These are phyloP conservation scores for Ustilago vetiveriae DNA, from an alignment of 1,284 basidiomycete species.

Conservation along the genomic window DNA sequence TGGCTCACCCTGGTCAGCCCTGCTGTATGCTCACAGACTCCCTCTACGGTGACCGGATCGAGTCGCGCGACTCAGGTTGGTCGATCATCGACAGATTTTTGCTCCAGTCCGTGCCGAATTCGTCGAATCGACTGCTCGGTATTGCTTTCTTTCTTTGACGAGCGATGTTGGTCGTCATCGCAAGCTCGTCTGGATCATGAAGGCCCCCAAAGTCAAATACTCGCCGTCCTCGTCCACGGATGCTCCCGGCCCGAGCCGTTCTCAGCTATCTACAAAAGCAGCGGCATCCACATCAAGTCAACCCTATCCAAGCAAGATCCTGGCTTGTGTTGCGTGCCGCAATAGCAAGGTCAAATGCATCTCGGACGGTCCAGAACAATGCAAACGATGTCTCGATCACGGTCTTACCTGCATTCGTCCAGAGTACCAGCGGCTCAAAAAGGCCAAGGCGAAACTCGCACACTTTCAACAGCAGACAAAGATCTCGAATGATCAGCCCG, in stretches of 20 bases:
- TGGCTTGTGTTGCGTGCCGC: constrained; percentile 43
- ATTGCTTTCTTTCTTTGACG: no score
- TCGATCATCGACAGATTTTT: no score
- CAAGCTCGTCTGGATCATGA: constrained; percentile 9
- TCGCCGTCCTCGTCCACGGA: constrained; percentile 21
- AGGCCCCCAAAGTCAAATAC: constrained; percentile 27
- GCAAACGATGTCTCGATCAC: constrained; percentile 40
- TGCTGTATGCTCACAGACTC: no score
- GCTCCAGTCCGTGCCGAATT: no score
- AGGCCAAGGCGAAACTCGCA: constrained; percentile 35
- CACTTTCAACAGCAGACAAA: constrained; percentile 23
- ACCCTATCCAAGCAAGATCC: constrained; percentile 33
- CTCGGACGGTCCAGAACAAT: constrained; percentile 31
- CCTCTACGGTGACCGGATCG: no score
- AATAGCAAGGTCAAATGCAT: constrained; percentile 47
- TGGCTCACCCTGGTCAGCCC: no score
- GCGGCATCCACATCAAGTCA: no score
- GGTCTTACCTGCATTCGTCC: constrained; percentile 38
- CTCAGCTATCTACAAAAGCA: not conserved
- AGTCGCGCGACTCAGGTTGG: no score
- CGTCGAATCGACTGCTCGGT: not conserved
- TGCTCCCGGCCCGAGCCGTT: constrained; percentile 2
- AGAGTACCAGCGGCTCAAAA: constrained; percentile 42
- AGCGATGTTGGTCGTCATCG: not conserved
- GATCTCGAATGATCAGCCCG: constrained; percentile 3